Evolutionary conservation across 2,329 filamentous ascomycete genomes (phyloP).

Genomic region (Diplocarpon mali): DNA sequence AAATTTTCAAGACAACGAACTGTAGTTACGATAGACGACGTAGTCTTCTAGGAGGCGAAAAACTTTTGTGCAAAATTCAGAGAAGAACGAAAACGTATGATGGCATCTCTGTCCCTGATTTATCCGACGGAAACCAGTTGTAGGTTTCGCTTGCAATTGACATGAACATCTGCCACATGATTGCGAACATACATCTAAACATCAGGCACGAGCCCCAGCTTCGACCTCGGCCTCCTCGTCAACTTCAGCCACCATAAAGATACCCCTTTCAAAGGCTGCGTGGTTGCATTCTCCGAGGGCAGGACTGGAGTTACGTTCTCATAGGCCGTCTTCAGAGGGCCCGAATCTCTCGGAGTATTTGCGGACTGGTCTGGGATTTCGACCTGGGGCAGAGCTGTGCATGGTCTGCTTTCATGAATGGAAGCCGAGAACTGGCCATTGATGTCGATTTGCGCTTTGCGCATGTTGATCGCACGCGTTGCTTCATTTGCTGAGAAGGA

Average conservation of each 20-base stretch:
- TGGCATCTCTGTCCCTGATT: no score
- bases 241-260: conserved; percentile 3
- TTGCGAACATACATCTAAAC: background rate
- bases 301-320: background rate
- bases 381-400: background rate
- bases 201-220: background rate
- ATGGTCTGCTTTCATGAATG: background rate
- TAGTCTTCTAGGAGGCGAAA: no score
- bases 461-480: conserved; percentile 5
- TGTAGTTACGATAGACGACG: no score
- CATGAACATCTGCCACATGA: no score
- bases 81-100: no score
- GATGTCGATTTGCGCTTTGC: background rate
- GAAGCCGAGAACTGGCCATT: background rate
- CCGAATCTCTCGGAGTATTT: background rate
- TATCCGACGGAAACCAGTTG: no score
- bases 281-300: background rate
- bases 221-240: background rate
- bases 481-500: conserved; percentile 5
- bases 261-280: background rate
- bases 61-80: no score
- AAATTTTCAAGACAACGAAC: no score
- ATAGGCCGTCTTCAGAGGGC: background rate
- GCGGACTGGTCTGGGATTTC: background rate
- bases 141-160: no score